phyloP scores from a whole-genome alignment of 169 alveolate species.

The Nephromyces sp. region DNA sequence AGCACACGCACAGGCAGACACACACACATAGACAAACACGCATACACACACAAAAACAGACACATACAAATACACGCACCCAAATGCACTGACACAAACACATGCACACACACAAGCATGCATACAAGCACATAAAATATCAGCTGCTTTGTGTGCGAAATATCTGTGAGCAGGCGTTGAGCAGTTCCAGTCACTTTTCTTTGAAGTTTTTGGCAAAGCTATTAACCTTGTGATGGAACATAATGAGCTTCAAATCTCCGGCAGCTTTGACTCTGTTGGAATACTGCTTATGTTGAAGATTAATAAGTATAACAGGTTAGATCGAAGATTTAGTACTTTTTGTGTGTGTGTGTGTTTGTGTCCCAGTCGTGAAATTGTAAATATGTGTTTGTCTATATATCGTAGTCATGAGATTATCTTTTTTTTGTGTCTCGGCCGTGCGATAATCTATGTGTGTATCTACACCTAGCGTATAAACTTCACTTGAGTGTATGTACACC shows the following conservation, averaged over 20 bases:
- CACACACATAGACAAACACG: background rate
- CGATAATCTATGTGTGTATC: too few relatives aligned
- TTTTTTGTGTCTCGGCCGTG: too few relatives aligned
- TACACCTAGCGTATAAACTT: too few relatives aligned
- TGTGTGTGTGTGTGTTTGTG: too few relatives aligned
- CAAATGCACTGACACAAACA: background rate
- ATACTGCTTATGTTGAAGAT: constrained; percentile 29
- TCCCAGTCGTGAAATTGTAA: too few relatives aligned
- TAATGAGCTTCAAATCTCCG: background rate
- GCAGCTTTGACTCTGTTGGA: constrained; percentile 18
- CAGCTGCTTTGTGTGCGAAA: background rate
- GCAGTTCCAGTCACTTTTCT: background rate
- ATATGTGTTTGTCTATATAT: too few relatives aligned
- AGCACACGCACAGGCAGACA: background rate
- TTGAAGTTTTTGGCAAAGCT: constrained; percentile 9
- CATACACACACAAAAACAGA: background rate
- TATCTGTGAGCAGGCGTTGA: background rate
- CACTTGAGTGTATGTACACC: too few relatives aligned
- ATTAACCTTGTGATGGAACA: background rate
- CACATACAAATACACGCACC: background rate
- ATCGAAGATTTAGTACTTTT: too few relatives aligned
- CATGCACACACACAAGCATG: background rate
- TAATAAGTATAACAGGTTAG: constrained; percentile 7
- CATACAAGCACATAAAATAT: background rate
- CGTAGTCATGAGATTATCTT: too few relatives aligned